Conservation (phyloP, 1,284 basidiomycete species). For the Leccinum laetum region DNA sequence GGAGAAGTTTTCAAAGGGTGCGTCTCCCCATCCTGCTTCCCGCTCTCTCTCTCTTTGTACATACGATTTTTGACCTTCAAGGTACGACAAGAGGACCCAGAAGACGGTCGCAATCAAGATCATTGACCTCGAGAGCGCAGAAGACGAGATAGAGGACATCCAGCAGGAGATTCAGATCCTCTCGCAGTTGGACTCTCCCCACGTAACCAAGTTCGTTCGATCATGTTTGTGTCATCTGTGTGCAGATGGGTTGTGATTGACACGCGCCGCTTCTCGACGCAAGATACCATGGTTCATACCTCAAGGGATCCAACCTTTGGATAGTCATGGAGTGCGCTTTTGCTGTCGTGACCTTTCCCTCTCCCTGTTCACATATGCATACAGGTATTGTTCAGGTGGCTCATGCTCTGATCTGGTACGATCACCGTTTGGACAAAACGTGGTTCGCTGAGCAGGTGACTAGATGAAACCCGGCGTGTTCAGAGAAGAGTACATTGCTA, state of each 20-base stretch:
- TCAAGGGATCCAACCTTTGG: constrained; percentile 97
- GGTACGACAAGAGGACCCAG: constrained; percentile 91
- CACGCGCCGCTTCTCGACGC: constrained; percentile 27
- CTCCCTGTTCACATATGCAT: constrained; percentile 13
- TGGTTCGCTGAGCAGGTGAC: constrained; percentile 22
- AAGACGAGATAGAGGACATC: constrained; percentile 99
- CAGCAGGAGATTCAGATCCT: constrained; percentile 99
- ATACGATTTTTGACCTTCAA: constrained; percentile 29
- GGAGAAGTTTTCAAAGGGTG: constrained; percentile 98
- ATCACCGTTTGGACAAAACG: constrained; percentile 13
- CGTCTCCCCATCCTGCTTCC: constrained; percentile 10
- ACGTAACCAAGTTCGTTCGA: constrained; percentile 85
- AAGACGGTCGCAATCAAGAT: constrained; percentile 98
- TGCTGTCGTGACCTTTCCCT: constrained; percentile 7
- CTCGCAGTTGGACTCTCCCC: constrained; percentile 94
- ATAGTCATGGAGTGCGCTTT: constrained; percentile 96
- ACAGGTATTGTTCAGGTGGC: constrained; percentile 82
- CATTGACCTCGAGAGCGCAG: constrained; percentile 97
- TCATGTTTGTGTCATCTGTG: constrained; percentile 22
- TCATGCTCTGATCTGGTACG: constrained; percentile 83
- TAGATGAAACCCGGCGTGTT: constrained; percentile 99
- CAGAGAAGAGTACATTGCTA: constrained; percentile 98
- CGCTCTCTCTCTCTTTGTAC: background rate
- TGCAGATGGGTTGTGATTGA: constrained; percentile 30
- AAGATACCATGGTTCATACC: constrained; percentile 93